phyloP scores from a whole-genome alignment of 805 yeast species.

The Phaffomyces thermotolerans region DNA sequence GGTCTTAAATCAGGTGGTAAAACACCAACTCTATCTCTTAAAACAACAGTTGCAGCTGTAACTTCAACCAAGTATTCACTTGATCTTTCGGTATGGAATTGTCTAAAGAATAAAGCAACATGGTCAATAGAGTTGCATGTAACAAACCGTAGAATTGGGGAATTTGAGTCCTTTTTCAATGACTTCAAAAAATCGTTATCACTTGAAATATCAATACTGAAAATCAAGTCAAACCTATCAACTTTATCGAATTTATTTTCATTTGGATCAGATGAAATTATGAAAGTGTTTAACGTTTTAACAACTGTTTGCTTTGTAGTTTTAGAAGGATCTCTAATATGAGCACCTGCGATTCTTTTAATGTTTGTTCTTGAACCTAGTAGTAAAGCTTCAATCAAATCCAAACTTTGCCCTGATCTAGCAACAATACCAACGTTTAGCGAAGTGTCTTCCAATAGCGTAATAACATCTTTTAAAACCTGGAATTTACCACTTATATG shows the following conservation, averaged over 20 bases:
- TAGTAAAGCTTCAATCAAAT: conserved; percentile 63
- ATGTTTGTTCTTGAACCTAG: conserved; percentile 53
- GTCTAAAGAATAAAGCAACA: conserved; percentile 47
- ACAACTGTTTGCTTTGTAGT: conserved; percentile 16
- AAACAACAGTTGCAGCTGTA: conserved; percentile 75
- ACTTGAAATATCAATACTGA: conserved; percentile 59
- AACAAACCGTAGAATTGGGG: conserved; percentile 61
- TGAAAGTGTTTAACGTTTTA: conserved; percentile 13
- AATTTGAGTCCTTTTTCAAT: conserved; percentile 23
- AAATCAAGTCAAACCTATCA: conserved; percentile 45
- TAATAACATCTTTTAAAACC: conserved; percentile 56
- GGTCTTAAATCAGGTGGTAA: conserved; percentile 77
- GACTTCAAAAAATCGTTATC: conserved; percentile 31
- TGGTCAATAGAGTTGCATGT: conserved; percentile 84
- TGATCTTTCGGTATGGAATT: conserved; percentile 22
- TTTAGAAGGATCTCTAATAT: conserved; percentile 44
- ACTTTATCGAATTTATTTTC: conserved; percentile 1
- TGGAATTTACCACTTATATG: conserved; percentile 82
- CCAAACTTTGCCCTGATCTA: conserved; percentile 61
- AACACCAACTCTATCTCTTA: conserved; percentile 75
- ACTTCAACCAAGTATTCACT: conserved; percentile 52
- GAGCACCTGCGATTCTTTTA: conserved; percentile 54
- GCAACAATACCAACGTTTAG: conserved; percentile 65
- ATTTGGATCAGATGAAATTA: conserved; percentile 15
- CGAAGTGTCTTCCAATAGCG: conserved; percentile 38